Conservation (phyloP, 495 filamentous ascomycete species). For the Ascobolus immersus region DNA sequence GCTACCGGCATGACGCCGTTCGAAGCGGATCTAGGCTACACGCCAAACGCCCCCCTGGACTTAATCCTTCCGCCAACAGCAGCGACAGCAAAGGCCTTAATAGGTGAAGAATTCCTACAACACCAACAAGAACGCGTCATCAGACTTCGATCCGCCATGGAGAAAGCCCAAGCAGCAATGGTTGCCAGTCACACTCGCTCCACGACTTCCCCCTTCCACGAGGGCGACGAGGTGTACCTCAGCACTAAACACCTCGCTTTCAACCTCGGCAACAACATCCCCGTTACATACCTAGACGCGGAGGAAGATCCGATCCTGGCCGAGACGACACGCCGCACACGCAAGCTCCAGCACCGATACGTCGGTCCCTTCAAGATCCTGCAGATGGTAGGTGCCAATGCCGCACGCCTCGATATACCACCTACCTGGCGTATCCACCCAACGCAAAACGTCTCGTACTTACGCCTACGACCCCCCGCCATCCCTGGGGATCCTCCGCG, state of each 20-base stretch:
- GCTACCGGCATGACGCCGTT: not conserved
- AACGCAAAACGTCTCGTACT: no score
- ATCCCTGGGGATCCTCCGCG: no score
- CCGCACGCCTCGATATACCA: no score
- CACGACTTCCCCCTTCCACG: not conserved
- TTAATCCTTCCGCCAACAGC: not conserved
- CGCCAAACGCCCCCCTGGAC: not conserved
- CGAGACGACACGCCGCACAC: no score
- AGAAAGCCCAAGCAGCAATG: not conserved
- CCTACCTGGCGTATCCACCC: no score
- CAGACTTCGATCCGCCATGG: not conserved
- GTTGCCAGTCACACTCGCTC: not conserved
- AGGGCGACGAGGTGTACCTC: not conserved
- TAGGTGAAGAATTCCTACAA: not conserved
- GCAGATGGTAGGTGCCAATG: no score
- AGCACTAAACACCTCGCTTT: not conserved
- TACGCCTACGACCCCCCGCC: no score
- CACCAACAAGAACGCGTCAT: not conserved
- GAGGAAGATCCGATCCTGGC: no score
- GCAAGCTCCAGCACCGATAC: not conserved
- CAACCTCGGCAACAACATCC: not conserved
- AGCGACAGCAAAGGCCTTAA: not conserved
- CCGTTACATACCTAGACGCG: no score
- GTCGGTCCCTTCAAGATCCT: not conserved
- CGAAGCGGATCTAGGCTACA: not conserved